Percentiles rank a stretch among this genome's conserved stretches.
These are phyloP conservation scores for Ustilago hordei DNA, from an alignment of 1,284 basidiomycete species.

Conservation along the genomic window DNA sequence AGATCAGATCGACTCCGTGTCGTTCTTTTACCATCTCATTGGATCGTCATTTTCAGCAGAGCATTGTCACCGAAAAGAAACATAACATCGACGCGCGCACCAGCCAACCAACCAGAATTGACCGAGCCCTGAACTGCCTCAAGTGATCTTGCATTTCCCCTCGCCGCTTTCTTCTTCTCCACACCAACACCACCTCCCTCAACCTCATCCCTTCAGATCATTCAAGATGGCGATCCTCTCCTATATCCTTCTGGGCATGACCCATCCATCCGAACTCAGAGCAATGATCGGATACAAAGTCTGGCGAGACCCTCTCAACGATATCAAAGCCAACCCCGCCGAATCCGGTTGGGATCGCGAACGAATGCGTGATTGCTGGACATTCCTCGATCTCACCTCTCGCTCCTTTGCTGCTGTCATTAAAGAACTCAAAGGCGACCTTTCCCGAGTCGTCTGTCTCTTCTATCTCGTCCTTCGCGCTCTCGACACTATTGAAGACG, in stretches of 20 bases:
- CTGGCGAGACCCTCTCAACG: constrained; percentile 71
- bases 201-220: neutral
- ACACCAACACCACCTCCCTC: neutral
- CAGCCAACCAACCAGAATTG: constrained; percentile 3
- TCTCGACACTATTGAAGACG: constrained; percentile 96
- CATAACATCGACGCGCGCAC: neutral
- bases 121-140: neutral
- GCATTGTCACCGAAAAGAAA: too few species aligned
- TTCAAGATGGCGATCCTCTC: constrained; percentile 36
- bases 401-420: constrained; percentile 93
- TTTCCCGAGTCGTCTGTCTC: constrained; percentile 87
- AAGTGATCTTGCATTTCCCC: neutral
- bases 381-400: constrained; percentile 87
- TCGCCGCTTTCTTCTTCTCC: neutral
- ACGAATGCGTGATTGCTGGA: constrained; percentile 89
- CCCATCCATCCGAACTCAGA: constrained; percentile 68
- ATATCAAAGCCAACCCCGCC: constrained; percentile 68
- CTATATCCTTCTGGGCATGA: constrained; percentile 44
- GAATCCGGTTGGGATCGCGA: constrained; percentile 67
- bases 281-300: constrained; percentile 70
- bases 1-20: too few species aligned
- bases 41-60: too few species aligned
- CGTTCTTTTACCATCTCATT: too few species aligned
- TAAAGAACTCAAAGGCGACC: constrained; percentile 94
- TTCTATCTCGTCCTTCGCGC: constrained; percentile 95